Conservation (phyloP, 2,329 filamentous ascomycete species). For the Tetracladium maxilliforme region DNA sequence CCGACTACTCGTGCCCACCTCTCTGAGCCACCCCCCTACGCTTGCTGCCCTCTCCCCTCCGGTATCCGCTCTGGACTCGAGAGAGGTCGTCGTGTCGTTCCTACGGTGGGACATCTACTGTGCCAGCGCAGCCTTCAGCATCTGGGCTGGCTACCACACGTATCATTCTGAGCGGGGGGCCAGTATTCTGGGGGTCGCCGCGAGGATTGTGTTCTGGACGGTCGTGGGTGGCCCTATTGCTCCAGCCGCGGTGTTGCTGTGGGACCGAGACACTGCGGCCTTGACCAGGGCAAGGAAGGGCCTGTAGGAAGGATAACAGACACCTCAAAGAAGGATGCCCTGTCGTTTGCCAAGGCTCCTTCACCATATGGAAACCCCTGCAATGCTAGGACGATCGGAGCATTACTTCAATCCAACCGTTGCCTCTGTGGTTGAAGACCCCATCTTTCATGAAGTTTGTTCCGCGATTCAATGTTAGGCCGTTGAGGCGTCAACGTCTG, state of each 20-base stretch:
- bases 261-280: neutral
- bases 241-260: neutral
- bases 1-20: neutral
- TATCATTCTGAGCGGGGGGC: neutral
- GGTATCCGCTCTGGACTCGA: neutral
- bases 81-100: neutral
- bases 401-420: no score
- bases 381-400: no score
- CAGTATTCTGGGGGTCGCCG: neutral
- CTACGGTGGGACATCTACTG: conserved; percentile 1
- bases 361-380: no score
- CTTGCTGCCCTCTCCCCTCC: neutral
- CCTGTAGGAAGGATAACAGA: neutral
- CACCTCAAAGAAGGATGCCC: no score
- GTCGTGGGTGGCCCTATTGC: neutral
- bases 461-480: no score
- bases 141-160: neutral
- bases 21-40: neutral
- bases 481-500: no score
- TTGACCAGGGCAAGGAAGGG: neutral
- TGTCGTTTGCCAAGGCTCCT: no score
- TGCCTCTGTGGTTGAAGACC: no score
- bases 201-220: conserved; percentile 1
- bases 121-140: neutral
- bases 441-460: no score